phyloP scores from a whole-genome alignment of 2,329 filamentous ascomycete species.

The Penicillium sp. region DNA sequence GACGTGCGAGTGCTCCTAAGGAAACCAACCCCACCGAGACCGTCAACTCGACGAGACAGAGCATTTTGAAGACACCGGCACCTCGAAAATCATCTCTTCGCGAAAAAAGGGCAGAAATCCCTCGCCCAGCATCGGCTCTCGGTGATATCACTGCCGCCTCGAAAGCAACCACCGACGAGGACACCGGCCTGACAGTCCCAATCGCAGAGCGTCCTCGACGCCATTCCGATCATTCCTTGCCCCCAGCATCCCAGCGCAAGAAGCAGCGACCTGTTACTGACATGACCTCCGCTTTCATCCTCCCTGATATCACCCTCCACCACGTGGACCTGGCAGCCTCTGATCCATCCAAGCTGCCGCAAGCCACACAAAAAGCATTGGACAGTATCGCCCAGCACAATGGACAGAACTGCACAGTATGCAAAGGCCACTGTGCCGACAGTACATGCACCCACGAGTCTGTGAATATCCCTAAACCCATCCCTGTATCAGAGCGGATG shows the following conservation, averaged over 20 bases:
- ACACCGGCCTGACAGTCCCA: constrained; percentile 31
- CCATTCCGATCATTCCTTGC: constrained; percentile 46
- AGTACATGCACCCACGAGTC: constrained; percentile 35
- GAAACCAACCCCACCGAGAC: constrained; percentile 42
- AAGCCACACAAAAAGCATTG: constrained; percentile 41
- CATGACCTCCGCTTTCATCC: constrained; percentile 62
- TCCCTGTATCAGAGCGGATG: constrained; percentile 51
- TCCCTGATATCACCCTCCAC: constrained; percentile 59
- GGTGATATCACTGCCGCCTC: constrained; percentile 35
- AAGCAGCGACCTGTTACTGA: constrained; percentile 50
- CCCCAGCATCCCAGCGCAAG: constrained; percentile 50
- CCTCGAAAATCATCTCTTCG: constrained; percentile 57
- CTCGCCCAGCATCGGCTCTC: constrained; percentile 35
- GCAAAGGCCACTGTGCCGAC: constrained; percentile 43
- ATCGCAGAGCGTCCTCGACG: constrained; percentile 32
- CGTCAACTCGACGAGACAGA: constrained; percentile 35
- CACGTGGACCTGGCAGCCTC: constrained; percentile 28
- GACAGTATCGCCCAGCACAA: constrained; percentile 48
- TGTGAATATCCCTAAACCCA: constrained; percentile 48
- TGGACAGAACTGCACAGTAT: constrained; percentile 55
- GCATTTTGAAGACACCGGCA: constrained; percentile 34
- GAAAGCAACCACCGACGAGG: constrained; percentile 28
- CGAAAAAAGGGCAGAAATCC: constrained; percentile 42
- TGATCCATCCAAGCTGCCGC: constrained; percentile 35
- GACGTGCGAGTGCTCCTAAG: constrained; percentile 31